phyloP scores from a whole-genome alignment of 129 eudicot species.

The Centrapalus pauciflorus region DNA sequence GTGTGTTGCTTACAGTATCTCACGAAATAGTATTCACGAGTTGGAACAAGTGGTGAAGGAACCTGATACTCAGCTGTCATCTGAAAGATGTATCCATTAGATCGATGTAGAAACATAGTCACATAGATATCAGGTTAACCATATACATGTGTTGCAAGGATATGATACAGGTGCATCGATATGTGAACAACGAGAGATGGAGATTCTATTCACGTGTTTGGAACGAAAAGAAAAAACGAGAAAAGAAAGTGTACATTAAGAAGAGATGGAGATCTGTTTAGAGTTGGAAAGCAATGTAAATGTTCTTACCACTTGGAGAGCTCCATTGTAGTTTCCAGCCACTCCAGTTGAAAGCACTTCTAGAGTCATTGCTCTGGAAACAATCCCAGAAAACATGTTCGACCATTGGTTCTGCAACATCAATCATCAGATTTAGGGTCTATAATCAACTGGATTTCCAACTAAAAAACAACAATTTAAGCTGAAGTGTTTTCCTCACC shows the following conservation, averaged over 20 bases:
- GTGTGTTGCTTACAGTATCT: constrained; percentile 48
- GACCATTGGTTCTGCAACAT: constrained; percentile 53
- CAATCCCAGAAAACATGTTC: constrained; percentile 54
- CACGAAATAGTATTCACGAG: constrained; percentile 43
- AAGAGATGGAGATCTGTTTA: too few relatives aligned
- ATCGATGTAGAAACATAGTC: too few relatives aligned
- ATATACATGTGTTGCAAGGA: neutral
- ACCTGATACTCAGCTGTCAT: constrained; percentile 46
- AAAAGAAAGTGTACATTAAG: too few relatives aligned
- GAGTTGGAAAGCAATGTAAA: too few relatives aligned
- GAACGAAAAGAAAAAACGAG: too few relatives aligned
- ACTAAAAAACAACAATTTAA: neutral
- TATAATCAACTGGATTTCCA: neutral
- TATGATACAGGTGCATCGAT: too few relatives aligned
- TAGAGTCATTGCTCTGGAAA: constrained; percentile 52
- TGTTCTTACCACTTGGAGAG: constrained; percentile 82
- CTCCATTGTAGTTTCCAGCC: constrained; percentile 75
- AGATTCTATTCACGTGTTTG: too few relatives aligned
- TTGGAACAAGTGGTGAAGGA: constrained; percentile 48
- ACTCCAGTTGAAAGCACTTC: constrained; percentile 70
- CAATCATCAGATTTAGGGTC: neutral
- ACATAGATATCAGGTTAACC: neutral
- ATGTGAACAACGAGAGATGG: too few relatives aligned
- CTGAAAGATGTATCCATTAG: constrained; percentile 14
- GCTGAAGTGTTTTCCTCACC: constrained; percentile 23